Conservation (phyloP, 139 green algal species). For the Chlamydomonas sp. region DNA sequence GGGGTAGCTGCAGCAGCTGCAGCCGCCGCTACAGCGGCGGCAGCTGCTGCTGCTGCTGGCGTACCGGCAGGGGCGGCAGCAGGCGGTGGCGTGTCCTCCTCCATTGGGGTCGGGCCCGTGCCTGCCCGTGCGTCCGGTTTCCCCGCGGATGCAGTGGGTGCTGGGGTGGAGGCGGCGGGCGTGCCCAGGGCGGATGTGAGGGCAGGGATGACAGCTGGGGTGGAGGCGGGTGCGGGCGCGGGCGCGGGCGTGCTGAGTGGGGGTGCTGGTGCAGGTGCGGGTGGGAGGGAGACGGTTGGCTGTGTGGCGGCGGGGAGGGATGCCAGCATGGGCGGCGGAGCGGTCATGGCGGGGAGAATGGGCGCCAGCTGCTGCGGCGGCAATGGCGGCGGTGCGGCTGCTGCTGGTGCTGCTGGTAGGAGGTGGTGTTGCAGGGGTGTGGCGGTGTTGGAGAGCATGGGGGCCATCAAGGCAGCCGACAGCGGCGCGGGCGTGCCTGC, state of each 20-base stretch:
- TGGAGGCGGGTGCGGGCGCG: too few relatives aligned
- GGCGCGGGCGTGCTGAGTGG: too few relatives aligned
- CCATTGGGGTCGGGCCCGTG: slow-evolving; percentile 60
- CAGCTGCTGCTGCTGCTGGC: too few relatives aligned
- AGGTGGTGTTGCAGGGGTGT: slow-evolving; percentile 12
- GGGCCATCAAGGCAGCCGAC: too few relatives aligned
- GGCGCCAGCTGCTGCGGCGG: not conserved
- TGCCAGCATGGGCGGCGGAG: too few relatives aligned
- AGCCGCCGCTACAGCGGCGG: not conserved
- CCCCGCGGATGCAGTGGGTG: slow-evolving; percentile 31
- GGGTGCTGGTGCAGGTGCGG: too few relatives aligned
- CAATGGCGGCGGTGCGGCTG: not conserved
- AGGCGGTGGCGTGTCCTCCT: slow-evolving; percentile 59
- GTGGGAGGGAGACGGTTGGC: too few relatives aligned
- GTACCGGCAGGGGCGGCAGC: not conserved
- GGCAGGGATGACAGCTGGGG: too few relatives aligned
- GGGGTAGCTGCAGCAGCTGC: not conserved
- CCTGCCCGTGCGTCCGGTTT: not conserved
- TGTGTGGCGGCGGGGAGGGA: too few relatives aligned
- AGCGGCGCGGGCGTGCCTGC: not conserved
- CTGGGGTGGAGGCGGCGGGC: slow-evolving; percentile 46
- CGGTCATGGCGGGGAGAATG: too few relatives aligned
- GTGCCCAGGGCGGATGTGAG: too few relatives aligned
- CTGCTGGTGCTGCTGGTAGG: not conserved
- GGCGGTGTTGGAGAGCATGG: slow-evolving; percentile 61